Evolutionary conservation across 169 alveolate species (phyloP).

Genomic region (Eimeria praecox): DNA sequence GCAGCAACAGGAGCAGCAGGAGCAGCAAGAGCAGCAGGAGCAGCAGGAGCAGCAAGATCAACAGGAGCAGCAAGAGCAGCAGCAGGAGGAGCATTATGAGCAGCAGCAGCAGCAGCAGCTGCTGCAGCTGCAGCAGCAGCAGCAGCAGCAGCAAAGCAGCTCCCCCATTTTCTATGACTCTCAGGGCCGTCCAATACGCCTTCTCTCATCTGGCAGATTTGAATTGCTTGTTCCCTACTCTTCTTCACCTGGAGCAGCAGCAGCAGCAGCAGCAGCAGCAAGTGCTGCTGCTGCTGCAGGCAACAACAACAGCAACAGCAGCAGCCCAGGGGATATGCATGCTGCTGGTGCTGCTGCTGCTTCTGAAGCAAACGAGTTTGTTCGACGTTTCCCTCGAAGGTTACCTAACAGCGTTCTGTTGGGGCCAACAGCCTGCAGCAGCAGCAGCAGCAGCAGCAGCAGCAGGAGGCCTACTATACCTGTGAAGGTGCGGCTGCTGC

Average conservation of each 20-base stretch:
- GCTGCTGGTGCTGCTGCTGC: conserved; percentile 55
- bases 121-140: conserved; percentile 43
- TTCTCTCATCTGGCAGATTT: conserved; percentile 29
- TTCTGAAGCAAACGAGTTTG: not conserved
- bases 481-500: conserved; percentile 54
- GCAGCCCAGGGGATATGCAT: too few species aligned
- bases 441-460: not conserved
- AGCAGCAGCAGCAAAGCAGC: conserved; percentile 4
- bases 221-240: not conserved
- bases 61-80: too few species aligned
- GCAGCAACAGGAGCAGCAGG: conserved; percentile 18
- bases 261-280: conserved; percentile 60
- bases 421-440: not conserved
- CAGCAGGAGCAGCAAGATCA: not conserved
- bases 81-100: not conserved
- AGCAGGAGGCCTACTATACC: not conserved
- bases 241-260: not conserved
- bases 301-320: not conserved
- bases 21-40: conserved; percentile 48
- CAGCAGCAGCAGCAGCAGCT: conserved; percentile 15
- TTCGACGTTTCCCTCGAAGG: not conserved
- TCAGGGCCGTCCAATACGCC: conserved; percentile 18
- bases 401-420: too few species aligned
- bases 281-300: conserved; percentile 63
- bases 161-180: not conserved